Conservation (phyloP, 495 filamentous ascomycete genomes). For the Tuber brumale region DNA sequence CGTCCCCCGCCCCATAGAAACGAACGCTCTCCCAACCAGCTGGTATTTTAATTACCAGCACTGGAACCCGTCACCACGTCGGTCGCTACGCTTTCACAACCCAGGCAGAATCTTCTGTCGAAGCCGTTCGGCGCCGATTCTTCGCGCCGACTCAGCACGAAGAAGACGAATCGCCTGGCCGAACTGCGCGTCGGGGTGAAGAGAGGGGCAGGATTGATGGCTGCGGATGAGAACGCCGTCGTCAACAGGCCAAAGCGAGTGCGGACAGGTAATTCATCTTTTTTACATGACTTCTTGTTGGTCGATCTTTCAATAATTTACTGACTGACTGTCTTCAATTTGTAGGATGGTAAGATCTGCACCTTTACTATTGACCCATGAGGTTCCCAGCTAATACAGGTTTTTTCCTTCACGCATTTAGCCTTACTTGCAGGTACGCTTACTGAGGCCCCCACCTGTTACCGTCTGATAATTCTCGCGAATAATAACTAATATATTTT, state of each 20-base stretch:
- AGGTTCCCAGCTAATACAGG: constrained; percentile 21
- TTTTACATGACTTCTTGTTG: constrained; percentile 10
- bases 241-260: constrained; percentile 43
- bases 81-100: constrained; percentile 36
- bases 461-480: constrained; percentile 3
- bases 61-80: constrained; percentile 30
- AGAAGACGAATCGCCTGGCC: constrained; percentile 30
- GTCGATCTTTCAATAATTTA: constrained; percentile 10
- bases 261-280: constrained; percentile 41
- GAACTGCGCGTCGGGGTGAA: constrained; percentile 37
- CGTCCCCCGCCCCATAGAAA: constrained; percentile 23
- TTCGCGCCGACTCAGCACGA: constrained; percentile 35
- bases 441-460: background rate
- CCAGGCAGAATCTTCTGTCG: constrained; percentile 27
- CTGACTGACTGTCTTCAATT: constrained; percentile 30
- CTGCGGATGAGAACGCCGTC: constrained; percentile 37
- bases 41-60: constrained; percentile 29
- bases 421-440: constrained; percentile 39
- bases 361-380: constrained; percentile 14
- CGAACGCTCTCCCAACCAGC: constrained; percentile 24
- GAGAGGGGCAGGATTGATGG: constrained; percentile 37
- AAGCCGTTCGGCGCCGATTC: constrained; percentile 27
- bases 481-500: constrained; percentile 22
- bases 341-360: constrained; percentile 41
- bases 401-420: constrained; percentile 24